Conservation (phyloP, 257 asterid genomes). For the Perilla frutescens region DNA sequence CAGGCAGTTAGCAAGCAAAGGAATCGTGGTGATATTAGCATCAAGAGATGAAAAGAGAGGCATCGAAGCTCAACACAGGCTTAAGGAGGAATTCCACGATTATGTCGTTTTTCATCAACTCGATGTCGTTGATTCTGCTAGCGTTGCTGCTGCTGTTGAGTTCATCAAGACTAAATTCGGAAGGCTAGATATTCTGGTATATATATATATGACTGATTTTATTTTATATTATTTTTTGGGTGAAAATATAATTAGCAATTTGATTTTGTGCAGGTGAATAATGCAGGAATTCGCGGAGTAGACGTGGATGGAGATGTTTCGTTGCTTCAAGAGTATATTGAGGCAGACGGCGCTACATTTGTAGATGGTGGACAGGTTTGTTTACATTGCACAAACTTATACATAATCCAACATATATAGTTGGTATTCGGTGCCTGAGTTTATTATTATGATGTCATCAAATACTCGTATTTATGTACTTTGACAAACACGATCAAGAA, state of each 20-base stretch:
- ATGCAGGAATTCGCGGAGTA: conserved; percentile 53
- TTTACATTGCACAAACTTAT: too few relatives aligned
- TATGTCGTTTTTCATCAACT: conserved; percentile 51
- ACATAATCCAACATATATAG: too few relatives aligned
- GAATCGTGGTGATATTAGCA: conserved; percentile 47
- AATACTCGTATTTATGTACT: too few relatives aligned
- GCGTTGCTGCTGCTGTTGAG: conserved; percentile 38
- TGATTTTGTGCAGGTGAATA: conserved; percentile 49
- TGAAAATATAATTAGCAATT: not conserved
- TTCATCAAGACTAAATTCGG: conserved; percentile 40
- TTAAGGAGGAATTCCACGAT: conserved; percentile 32
- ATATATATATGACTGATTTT: too few relatives aligned
- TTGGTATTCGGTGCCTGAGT: too few relatives aligned
- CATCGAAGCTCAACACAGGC: conserved; percentile 47
- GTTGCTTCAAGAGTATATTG: conserved; percentile 20
- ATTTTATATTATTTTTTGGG: too few relatives aligned
- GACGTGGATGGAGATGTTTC: conserved; percentile 34
- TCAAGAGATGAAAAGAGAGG: conserved; percentile 56
- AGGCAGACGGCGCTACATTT: not conserved
- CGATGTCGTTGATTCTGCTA: conserved; percentile 44
- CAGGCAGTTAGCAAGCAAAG: conserved; percentile 50
- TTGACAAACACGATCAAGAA: too few relatives aligned
- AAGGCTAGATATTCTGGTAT: conserved; percentile 60
- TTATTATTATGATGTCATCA: too few relatives aligned
- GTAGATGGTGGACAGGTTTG: not conserved